Base-by-base conservation (phyloP, 2,329 filamentous ascomycete genomes). In the Ustulina deusta region DNA sequence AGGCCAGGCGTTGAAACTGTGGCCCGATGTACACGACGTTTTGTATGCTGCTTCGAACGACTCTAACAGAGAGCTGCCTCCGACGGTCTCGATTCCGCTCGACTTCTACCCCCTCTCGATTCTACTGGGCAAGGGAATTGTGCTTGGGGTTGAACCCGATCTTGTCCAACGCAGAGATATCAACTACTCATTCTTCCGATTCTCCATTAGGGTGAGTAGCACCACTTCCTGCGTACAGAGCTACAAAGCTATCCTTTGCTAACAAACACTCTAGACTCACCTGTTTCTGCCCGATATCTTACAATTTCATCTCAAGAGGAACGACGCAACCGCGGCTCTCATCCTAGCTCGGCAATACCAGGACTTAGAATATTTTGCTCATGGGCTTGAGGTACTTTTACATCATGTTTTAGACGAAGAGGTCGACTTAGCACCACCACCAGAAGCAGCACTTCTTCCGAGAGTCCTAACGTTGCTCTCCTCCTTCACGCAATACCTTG, bases 101-200 rank as follows among this genome's bases (percentile, higher is more conserved):
- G 96, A 99, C 79, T 99, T 98, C 79, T 98, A 98, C 75, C 96
- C 96, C 0, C 82, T 98, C 15, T 97, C 94, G 0, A 88, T 95
- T 2, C 82, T 97, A 4, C 83, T 97, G n/a, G 90, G 90, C 66
- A 97, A 97, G 78, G 95, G 93, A 0, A 93, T 98, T 66, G 84
- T 97, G 1, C 85, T 98, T 58, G 96, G 96, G 0, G 89, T 98
- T 13, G 96, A 99, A 77, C 91, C 94, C 0, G 96, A 98, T 74
- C 84, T 98, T 68, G 90, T 97, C n/a, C 95, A 98, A 80, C 89
- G 96, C 64, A 90, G 94, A 59, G 95, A 99, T 79, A 89, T 97
- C 66, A 93, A 88, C 73, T 98, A 98, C 82, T 93, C 94, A 0
- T 94, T 93, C 77, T 91, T 97, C 77, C 91, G 94, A 72, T 95